Percentiles rank a stretch among this genome's conserved stretches.
Evolutionary conservation across 2,329 filamentous ascomycete species (phyloP).

Genomic region (Nemania sp.): DNA sequence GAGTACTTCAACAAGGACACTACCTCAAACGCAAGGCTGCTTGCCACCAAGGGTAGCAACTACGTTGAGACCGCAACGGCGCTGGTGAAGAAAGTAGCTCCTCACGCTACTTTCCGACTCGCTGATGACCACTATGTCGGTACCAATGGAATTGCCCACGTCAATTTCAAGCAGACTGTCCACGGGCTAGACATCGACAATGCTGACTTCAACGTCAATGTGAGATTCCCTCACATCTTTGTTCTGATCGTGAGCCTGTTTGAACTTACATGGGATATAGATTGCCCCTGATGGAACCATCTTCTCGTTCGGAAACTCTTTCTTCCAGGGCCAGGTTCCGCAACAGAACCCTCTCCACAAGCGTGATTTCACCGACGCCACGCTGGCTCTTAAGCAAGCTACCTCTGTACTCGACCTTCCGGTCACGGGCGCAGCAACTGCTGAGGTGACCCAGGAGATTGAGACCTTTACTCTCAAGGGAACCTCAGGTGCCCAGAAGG

Average conservation of each 20-base stretch:
- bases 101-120: conserved; percentile 52
- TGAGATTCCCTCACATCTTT: conserved; percentile 42
- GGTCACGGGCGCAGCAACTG: conserved; percentile 46
- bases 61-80: conserved; percentile 52
- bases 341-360: conserved; percentile 46
- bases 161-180: conserved; percentile 63
- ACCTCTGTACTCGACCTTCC: conserved; percentile 47
- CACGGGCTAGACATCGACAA: conserved; percentile 65
- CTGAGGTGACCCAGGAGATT: conserved; percentile 44
- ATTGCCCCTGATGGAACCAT: conserved; percentile 57
- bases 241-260: background rate
- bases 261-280: conserved; percentile 38
- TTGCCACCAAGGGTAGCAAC: conserved; percentile 39
- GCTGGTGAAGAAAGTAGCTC: conserved; percentile 47
- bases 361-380: conserved; percentile 49
- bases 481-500: conserved; percentile 52
- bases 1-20: conserved; percentile 40
- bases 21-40: conserved; percentile 32
- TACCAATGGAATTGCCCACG: conserved; percentile 59
- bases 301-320: conserved; percentile 61
- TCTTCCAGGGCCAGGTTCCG: conserved; percentile 50
- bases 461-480: conserved; percentile 52
- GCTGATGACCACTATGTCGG: conserved; percentile 58
- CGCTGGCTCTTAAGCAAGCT: conserved; percentile 49
- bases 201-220: conserved; percentile 64